phyloP scores from a whole-genome alignment of 805 yeast species.

The Saturnispora sekii region DNA sequence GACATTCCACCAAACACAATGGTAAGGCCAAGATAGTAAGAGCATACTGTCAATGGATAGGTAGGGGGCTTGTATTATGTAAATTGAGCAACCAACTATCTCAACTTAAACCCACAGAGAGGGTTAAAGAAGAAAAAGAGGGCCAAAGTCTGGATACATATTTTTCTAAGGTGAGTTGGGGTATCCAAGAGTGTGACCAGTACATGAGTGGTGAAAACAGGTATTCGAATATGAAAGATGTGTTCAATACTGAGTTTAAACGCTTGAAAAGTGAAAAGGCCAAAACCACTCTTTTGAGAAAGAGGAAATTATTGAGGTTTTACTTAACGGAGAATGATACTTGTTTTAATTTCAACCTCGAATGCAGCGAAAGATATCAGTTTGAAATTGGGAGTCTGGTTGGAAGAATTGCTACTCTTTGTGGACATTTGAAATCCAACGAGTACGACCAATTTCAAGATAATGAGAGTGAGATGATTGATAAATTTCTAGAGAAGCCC shows the following conservation, averaged over 20 bases:
- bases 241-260: background rate
- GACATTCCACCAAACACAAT: background rate
- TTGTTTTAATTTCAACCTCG: no score
- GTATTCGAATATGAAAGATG: background rate
- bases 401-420: conserved; percentile 3
- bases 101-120: background rate
- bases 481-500: background rate
- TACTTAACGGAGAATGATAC: conserved; percentile 4
- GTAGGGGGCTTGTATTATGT: conserved; percentile 2
- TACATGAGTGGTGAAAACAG: background rate
- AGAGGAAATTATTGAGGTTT: conserved; percentile 4
- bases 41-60: conserved; percentile 2
- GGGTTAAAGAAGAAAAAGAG: background rate
- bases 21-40: background rate
- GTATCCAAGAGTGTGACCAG: no score
- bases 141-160: conserved; percentile 2
- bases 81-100: conserved; percentile 1
- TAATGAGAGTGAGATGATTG: conserved; percentile 1
- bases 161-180: background rate
- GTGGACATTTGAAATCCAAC: background rate
- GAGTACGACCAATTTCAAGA: background rate
- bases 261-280: background rate
- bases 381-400: background rate
- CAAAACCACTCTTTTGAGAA: background rate
- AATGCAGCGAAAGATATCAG: no score